These are phyloP conservation scores for Whalleya microplaca DNA, from an alignment of 2,329 filamentous ascomycete genomes.

Conservation along the genomic window DNA sequence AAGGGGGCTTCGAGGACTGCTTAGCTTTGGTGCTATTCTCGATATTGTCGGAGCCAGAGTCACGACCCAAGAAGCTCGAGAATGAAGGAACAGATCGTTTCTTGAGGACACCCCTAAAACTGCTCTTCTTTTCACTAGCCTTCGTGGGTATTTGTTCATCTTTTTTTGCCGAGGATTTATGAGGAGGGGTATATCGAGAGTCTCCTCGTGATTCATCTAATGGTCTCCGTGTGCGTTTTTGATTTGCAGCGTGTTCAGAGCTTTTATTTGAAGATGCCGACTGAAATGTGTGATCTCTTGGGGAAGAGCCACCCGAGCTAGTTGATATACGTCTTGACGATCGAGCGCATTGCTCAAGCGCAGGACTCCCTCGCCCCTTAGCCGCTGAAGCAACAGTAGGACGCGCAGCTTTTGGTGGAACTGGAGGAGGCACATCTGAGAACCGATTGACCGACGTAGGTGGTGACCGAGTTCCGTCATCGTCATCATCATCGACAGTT, in stretches of 20 bases:
- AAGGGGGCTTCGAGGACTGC: slow-evolving; percentile 24
- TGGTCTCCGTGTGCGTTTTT: slow-evolving; percentile 50
- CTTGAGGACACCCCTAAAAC: slow-evolving; percentile 56
- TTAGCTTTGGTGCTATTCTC: slow-evolving; percentile 30
- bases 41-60: slow-evolving; percentile 39
- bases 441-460: slow-evolving; percentile 1
- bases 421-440: slow-evolving; percentile 24
- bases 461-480: slow-evolving; percentile 17
- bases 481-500: slow-evolving; percentile 8
- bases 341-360: slow-evolving; percentile 3
- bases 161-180: slow-evolving; percentile 36
- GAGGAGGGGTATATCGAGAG: slow-evolving; percentile 30
- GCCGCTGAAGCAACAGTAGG: slow-evolving; percentile 24
- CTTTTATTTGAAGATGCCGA: slow-evolving; percentile 28
- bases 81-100: slow-evolving; percentile 52
- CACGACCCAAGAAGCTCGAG: slow-evolving; percentile 54
- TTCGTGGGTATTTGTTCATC: slow-evolving; percentile 30
- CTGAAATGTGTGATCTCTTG: slow-evolving; percentile 29
- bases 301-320: slow-evolving; percentile 21
- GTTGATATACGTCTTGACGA: slow-evolving; percentile 18
- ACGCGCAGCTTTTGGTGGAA: slow-evolving; percentile 31
- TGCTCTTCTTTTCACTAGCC: slow-evolving; percentile 47
- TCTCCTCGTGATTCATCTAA: slow-evolving; percentile 26
- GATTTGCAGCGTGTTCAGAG: slow-evolving; percentile 47
- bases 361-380: slow-evolving; percentile 10